Base-by-base conservation (phyloP, 495 filamentous ascomycete species). In the Chaetomidium leptoderma region DNA sequence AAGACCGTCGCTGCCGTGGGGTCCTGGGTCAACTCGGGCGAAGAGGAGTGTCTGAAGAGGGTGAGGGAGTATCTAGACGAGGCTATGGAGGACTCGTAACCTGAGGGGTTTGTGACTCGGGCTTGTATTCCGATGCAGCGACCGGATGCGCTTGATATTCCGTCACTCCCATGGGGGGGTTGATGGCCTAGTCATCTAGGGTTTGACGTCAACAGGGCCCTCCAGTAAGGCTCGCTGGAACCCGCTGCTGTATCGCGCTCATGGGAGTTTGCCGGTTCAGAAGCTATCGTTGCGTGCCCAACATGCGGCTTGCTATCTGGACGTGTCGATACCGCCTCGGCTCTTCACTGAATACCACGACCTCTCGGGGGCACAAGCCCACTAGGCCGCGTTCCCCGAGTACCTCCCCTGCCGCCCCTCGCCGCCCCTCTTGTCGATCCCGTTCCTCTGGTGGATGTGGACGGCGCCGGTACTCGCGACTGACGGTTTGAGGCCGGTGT, bases 401-500 rank as follows among this genome's bases (percentile, higher is more conserved):
- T 58, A 17, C 45, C 61, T 46, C 58, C 66, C 57, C 68, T 71
- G 56, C 66, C 70, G 46, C 71, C 63, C 36, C 69, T 61, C 66
- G 74, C 53, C 49, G 64, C 29, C 72, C 71, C n/a, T 60, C 74
- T 62, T 0, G 54, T 54, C 21, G 59, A 52, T 4, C 54, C 37
- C 65, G 73, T 55, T 62, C 63, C 74, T 39, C 66, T 79, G 69
- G 63, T 74, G 32, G 64, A 55, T 9, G 68, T 70, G 33, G 65
- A 49, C 7, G 70, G 68, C 58, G 70, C 67, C 33, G 72, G 73
- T 11, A 76, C 54, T 53, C 73, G 67, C 19, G 74, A 76, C 49
- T 75, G 73, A 30, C 74, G 74, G 21, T 64, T 77, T 13, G 85
- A 75, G 13, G 81, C 77, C 2, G 85, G 78, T 10, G 81, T 82